Percentiles rank a stretch among this genome's conserved stretches.
Evolutionary conservation across 345 rosid species (phyloP).

Genomic region (Hibiscus mutabilis): DNA sequence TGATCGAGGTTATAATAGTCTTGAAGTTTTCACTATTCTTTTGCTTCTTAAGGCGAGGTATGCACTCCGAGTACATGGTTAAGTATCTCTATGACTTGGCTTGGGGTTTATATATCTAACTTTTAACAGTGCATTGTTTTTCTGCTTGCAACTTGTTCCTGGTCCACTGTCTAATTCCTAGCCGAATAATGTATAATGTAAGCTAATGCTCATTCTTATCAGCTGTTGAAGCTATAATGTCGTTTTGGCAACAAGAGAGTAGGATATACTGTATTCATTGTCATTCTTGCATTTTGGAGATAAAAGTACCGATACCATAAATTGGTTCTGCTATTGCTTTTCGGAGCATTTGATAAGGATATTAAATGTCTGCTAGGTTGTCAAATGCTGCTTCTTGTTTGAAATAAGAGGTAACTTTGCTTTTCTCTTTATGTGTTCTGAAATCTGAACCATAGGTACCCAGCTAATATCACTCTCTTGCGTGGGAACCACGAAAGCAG

Average conservation of each 20-base stretch:
- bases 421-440: constrained; percentile 4
- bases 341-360: background rate
- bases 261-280: background rate
- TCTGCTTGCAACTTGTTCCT: background rate
- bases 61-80: background rate
- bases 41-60: constrained; percentile 82
- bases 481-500: constrained; percentile 99
- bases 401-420: constrained; percentile 4
- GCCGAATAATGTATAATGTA: background rate
- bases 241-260: background rate
- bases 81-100: constrained; percentile 1
- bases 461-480: constrained; percentile 93
- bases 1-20: constrained; percentile 79
- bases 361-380: background rate
- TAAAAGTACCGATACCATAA: background rate
- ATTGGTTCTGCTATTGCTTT: background rate
- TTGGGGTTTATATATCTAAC: background rate
- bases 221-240: background rate
- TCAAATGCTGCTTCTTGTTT: background rate
- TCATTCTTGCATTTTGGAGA: background rate
- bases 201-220: background rate
- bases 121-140: background rate
- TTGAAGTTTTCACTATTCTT: constrained; percentile 78
- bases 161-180: background rate
- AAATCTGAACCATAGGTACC: constrained; percentile 49